A percentile compares a stretch with the other conserved stretches of the same genome.
Evolutionary conservation across 306 rosid genomes (phyloP).

Genomic region (Corylus heterophylla): DNA sequence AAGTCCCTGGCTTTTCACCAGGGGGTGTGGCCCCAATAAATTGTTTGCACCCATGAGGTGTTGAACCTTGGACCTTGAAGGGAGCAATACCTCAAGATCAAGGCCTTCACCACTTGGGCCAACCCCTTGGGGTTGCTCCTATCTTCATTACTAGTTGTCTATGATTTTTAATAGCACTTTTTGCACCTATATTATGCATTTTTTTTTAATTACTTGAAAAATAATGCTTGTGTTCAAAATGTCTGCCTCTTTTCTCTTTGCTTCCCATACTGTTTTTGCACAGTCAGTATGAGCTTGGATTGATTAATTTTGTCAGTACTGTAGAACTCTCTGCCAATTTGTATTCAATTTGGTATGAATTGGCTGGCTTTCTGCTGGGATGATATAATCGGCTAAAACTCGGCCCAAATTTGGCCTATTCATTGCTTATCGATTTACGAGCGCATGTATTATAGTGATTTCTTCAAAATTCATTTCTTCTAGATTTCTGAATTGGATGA

Average conservation of each 20-base stretch:
- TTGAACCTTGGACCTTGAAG: no score
- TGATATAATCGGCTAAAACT: neutral
- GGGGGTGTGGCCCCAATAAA: no score
- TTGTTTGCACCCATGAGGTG: no score
- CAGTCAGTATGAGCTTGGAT: neutral
- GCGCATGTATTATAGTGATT: neutral
- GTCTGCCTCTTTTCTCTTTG: neutral
- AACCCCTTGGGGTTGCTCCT: neutral
- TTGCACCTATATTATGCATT: neutral
- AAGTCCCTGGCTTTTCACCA: no score
- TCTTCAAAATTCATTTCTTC: slow-evolving; percentile 15
- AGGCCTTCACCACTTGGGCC: no score
- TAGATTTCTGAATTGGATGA: slow-evolving; percentile 15
- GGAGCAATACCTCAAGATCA: no score
- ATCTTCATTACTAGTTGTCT: neutral
- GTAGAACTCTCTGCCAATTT: neutral
- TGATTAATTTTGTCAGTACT: neutral
- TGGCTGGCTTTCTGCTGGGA: neutral
- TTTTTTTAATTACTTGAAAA: neutral
- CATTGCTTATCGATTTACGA: neutral
- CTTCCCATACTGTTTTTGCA: neutral
- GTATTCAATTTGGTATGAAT: neutral
- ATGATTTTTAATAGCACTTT: neutral
- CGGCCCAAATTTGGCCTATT: slow-evolving; percentile 7
- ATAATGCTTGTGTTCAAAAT: neutral